These are phyloP conservation scores for Kernera saxatilis DNA, from an alignment of 345 rosid genomes.

Conservation along the genomic window DNA sequence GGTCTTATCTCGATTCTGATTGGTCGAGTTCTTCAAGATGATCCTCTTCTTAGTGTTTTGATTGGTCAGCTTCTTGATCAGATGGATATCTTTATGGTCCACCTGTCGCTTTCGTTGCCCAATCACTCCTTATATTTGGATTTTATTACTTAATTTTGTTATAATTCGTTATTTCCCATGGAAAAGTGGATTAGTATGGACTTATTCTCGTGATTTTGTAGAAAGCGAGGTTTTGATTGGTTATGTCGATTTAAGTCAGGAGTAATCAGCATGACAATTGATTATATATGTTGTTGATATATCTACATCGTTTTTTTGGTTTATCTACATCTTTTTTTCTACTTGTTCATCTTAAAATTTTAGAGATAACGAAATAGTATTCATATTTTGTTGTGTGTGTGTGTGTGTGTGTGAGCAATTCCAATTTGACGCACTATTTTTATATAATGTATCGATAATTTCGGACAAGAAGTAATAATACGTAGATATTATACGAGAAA, in stretches of 20 bases:
- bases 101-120: constrained; percentile 10
- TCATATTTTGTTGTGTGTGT: neutral
- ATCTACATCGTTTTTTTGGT: neutral
- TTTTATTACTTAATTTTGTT: neutral
- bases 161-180: neutral
- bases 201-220: constrained; percentile 1
- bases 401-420: neutral
- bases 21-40: constrained; percentile 38
- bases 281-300: neutral
- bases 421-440: neutral
- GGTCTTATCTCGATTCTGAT: constrained; percentile 67
- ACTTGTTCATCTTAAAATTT: neutral
- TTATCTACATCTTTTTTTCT: neutral
- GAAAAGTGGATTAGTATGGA: constrained; percentile 1
- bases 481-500: neutral
- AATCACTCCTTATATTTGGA: neutral
- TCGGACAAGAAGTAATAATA: neutral
- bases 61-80: constrained; percentile 50
- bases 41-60: constrained; percentile 38
- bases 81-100: constrained; percentile 45
- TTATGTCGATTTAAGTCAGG: neutral
- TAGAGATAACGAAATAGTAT: neutral
- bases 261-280: neutral
- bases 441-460: neutral
- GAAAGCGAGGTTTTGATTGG: constrained; percentile 15